Evolutionary conservation across 2,329 filamentous ascomycete species (phyloP).

Genomic region (Triangularia verruculosa): DNA sequence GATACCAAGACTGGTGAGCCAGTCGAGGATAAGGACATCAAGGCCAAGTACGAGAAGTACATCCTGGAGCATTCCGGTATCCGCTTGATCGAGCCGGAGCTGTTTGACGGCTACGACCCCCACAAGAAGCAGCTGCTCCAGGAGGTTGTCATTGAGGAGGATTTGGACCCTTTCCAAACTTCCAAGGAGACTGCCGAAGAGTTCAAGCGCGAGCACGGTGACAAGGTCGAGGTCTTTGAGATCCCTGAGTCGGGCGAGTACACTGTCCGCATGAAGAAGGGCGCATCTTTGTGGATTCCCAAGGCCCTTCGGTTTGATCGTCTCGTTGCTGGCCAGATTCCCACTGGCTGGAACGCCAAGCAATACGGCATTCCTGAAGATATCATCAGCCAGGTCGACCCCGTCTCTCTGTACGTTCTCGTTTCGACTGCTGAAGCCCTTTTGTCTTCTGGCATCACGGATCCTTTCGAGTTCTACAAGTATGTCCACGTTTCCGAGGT

Average conservation of each 20-base stretch:
- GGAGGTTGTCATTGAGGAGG: conserved; percentile 95
- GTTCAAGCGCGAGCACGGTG: conserved; percentile 94
- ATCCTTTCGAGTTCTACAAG: conserved; percentile 99
- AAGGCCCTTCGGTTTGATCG: conserved; percentile 97
- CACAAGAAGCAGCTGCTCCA: conserved; percentile 98
- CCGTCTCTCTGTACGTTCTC: conserved; percentile 90
- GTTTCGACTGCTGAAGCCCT: conserved; percentile 92
- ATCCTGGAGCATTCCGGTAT: conserved; percentile 97
- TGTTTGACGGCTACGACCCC: conserved; percentile 95
- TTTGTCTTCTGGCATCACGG: conserved; percentile 89
- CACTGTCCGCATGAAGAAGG: conserved; percentile 92
- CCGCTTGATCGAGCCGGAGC: conserved; percentile 92
- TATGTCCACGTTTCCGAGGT: conserved; percentile 98
- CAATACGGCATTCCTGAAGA: conserved; percentile 95
- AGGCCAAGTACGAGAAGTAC: conserved; percentile 93
- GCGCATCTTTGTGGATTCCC: conserved; percentile 89
- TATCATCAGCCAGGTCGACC: conserved; percentile 96
- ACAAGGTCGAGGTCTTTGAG: conserved; percentile 97
- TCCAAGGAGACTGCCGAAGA: conserved; percentile 97
- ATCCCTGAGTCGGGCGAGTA: conserved; percentile 91
- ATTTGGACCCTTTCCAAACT: conserved; percentile 93
- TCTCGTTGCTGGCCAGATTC: conserved; percentile 93
- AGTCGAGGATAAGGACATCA: conserved; percentile 97
- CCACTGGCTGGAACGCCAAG: conserved; percentile 95
- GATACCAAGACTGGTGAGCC: conserved; percentile 92